A percentile compares a stretch with the other conserved stretches of the same genome.
Conservation (phyloP, 805 yeast species). For the Starmerella riodocensis region DNA sequence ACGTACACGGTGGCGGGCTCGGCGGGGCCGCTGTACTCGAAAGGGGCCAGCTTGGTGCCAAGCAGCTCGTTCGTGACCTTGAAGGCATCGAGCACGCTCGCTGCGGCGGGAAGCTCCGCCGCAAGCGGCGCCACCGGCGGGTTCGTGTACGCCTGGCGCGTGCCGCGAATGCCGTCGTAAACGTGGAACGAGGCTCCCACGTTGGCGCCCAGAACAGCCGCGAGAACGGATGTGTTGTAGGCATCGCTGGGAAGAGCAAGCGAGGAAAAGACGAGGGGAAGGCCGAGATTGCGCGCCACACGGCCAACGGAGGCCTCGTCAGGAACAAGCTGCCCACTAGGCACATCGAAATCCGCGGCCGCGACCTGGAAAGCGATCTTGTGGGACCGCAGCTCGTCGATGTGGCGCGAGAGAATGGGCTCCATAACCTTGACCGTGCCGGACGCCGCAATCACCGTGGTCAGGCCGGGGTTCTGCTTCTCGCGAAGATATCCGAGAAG, state of each 20-base stretch:
- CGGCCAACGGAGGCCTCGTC: conserved; percentile 51
- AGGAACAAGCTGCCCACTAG: conserved; percentile 40
- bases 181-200: conserved; percentile 52
- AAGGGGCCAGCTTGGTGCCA: conserved; percentile 43
- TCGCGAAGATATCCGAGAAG: conserved; percentile 49
- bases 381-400: conserved; percentile 1
- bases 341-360: conserved; percentile 56
- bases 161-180: conserved; percentile 65
- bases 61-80: conserved; percentile 39
- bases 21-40: conserved; percentile 55
- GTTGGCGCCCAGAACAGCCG: conserved; percentile 46
- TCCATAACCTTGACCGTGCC: conserved; percentile 56
- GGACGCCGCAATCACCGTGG: conserved; percentile 49
- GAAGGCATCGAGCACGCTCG: conserved; percentile 29
- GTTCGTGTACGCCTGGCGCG: conserved; percentile 33
- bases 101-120: conserved; percentile 18
- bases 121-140: background rate
- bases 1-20: conserved; percentile 66
- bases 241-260: conserved; percentile 54
- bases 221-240: conserved; percentile 36
- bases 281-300: conserved; percentile 48
- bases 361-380: conserved; percentile 51
- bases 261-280: conserved; percentile 52
- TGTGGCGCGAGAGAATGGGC: conserved; percentile 33
- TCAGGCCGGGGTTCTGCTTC: conserved; percentile 3